Conservation (phyloP, 768 basidiomycete genomes). For the Imleria badia region DNA sequence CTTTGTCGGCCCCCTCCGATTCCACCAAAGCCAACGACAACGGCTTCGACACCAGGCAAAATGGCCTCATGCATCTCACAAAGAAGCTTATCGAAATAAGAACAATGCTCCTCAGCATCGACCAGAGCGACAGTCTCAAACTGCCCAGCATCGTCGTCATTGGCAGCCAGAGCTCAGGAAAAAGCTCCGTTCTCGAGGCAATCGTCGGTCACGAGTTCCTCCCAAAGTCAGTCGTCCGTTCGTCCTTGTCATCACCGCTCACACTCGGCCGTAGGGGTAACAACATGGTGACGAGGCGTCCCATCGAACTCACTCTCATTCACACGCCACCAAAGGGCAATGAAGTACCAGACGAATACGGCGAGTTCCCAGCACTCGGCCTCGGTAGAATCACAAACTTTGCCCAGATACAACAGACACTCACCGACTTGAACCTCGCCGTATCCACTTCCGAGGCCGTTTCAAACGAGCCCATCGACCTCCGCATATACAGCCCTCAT, state of each 20-base stretch:
- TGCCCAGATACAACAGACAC: conserved; percentile 84
- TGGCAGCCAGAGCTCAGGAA: conserved; percentile 97
- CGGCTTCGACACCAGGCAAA: conserved; percentile 52
- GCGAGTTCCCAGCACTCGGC: conserved; percentile 90
- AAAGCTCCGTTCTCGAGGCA: conserved; percentile 95
- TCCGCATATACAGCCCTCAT: conserved; percentile 92
- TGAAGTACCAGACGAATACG: conserved; percentile 70
- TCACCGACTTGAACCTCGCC: conserved; percentile 93
- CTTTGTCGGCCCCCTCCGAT: conserved; percentile 75
- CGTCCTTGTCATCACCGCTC: neutral
- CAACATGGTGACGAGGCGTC: conserved; percentile 99
- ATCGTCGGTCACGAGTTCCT: conserved; percentile 98
- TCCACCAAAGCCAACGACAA: conserved; percentile 33
- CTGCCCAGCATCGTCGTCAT: conserved; percentile 98
- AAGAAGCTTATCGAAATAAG: conserved; percentile 95
- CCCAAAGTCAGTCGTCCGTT: conserved; percentile 75
- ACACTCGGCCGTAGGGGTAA: conserved; percentile 63
- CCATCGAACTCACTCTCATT: conserved; percentile 95
- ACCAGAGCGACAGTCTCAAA: conserved; percentile 92
- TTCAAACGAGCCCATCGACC: conserved; percentile 93
- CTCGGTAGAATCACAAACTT: conserved; percentile 91
- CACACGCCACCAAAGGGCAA: conserved; percentile 69
- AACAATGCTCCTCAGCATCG: conserved; percentile 91
- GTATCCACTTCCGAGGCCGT: conserved; percentile 90
- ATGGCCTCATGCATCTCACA: conserved; percentile 92